Conservation (phyloP, 768 basidiomycete genomes). For the Hebeloma cylindrosporum region DNA sequence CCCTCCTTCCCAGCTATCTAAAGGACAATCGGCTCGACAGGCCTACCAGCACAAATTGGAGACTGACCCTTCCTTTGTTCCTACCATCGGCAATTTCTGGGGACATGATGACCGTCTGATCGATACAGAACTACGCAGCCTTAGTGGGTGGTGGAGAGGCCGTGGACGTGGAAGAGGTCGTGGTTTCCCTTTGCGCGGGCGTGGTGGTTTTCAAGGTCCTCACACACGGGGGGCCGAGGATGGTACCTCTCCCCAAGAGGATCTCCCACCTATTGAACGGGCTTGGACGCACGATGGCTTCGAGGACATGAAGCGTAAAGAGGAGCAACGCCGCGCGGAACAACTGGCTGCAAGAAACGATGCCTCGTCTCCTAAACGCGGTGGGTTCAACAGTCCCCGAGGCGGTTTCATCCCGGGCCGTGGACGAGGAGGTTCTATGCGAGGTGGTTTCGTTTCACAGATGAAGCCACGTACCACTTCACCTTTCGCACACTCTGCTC, state of each 20-base stretch:
- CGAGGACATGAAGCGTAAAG: conserved; percentile 80
- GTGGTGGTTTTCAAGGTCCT: conserved; percentile 42
- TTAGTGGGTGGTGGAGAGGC: conserved; percentile 84
- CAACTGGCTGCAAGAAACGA: conserved; percentile 21
- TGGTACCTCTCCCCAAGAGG: conserved; percentile 20
- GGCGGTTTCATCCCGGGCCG: conserved; percentile 47
- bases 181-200: conserved; percentile 52
- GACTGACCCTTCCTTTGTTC: conserved; percentile 84
- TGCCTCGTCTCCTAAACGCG: conserved; percentile 23
- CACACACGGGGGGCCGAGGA: conserved; percentile 17
- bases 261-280: conserved; percentile 61
- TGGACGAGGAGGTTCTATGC: conserved; percentile 43
- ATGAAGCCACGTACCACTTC: conserved; percentile 31
- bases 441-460: conserved; percentile 40
- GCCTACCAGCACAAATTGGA: conserved; percentile 84
- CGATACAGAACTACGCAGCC: conserved; percentile 76
- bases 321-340: conserved; percentile 51
- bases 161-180: conserved; percentile 47
- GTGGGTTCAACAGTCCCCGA: conserved; percentile 44
- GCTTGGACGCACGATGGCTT: conserved; percentile 87
- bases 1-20: conserved; percentile 21
- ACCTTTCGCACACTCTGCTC: conserved; percentile 36
- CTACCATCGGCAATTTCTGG: conserved; percentile 92
- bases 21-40: conserved; percentile 57
- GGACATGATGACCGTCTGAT: conserved; percentile 89